Conservation (phyloP, 1,284 basidiomycete genomes). For the Exsudoporus floridanus region DNA sequence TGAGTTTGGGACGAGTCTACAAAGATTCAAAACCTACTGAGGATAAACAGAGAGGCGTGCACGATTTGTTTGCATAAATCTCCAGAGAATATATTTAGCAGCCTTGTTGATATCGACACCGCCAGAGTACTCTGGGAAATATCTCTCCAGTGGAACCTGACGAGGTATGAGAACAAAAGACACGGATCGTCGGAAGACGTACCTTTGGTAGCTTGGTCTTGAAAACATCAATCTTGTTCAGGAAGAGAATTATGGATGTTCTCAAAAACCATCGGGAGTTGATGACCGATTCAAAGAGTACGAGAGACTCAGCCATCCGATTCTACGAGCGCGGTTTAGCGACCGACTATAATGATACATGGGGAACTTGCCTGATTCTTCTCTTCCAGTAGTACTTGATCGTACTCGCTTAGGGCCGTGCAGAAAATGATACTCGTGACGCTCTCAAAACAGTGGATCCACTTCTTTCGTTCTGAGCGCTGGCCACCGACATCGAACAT, state of each 20-base stretch:
- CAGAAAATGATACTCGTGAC: conserved; percentile 97
- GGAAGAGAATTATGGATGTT: conserved; percentile 89
- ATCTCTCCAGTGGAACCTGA: conserved; percentile 79
- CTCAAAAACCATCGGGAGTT: conserved; percentile 97
- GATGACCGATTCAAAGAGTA: conserved; percentile 94
- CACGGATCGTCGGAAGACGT: background rate
- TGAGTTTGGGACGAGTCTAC: background rate
- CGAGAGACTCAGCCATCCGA: conserved; percentile 91
- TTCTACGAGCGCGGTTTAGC: conserved; percentile 54
- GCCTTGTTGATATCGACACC: conserved; percentile 96
- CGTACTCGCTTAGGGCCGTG: conserved; percentile 91
- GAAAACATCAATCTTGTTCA: conserved; percentile 97
- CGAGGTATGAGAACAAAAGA: background rate
- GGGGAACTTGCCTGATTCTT: conserved; percentile 63
- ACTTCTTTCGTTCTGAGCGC: conserved; percentile 91
- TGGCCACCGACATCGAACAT: conserved; percentile 97
- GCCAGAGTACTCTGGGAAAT: conserved; percentile 94
- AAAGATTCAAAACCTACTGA: conserved; percentile 59
- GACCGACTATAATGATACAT: conserved; percentile 21
- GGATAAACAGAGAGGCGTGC: conserved; percentile 88
- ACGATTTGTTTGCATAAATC: conserved; percentile 94
- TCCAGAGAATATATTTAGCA: conserved; percentile 96
- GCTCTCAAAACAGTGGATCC: conserved; percentile 93
- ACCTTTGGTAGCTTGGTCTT: conserved; percentile 89
- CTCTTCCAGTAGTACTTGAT: conserved; percentile 84